Conservation (phyloP, 2,329 filamentous ascomycete species). For the Ambrosiella beaveri region DNA sequence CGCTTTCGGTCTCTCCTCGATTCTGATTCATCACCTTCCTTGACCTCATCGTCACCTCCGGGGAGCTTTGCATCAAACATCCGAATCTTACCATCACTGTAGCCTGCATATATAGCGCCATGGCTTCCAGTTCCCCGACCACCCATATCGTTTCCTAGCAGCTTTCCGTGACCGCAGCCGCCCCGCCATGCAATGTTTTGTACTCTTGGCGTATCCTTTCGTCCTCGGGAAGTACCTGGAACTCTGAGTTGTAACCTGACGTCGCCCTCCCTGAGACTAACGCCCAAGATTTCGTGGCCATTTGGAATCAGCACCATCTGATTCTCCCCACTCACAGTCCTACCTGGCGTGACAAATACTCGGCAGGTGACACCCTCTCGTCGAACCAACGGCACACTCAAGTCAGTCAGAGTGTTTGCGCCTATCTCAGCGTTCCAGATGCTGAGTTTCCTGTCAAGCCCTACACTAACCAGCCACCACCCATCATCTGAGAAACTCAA, state of each 20-base stretch:
- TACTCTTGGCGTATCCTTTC: conserved; percentile 29
- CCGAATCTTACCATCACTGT: conserved; percentile 68
- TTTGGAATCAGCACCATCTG: conserved; percentile 71
- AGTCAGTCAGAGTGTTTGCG: conserved; percentile 71
- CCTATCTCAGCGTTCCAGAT: conserved; percentile 74
- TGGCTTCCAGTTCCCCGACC: conserved; percentile 27
- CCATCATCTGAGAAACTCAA: conserved; percentile 73
- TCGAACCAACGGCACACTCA: conserved; percentile 45
- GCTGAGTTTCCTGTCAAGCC: conserved; percentile 67
- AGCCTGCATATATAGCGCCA: conserved; percentile 56
- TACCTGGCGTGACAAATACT: conserved; percentile 36
- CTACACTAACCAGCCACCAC: conserved; percentile 56
- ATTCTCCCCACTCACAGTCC: conserved; percentile 35
- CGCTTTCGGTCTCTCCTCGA: conserved; percentile 23
- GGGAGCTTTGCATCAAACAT: conserved; percentile 52
- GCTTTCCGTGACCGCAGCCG: conserved; percentile 39
- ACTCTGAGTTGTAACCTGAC: conserved; percentile 54
- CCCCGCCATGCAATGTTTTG: conserved; percentile 60
- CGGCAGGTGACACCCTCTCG: background rate
- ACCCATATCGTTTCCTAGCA: conserved; percentile 42
- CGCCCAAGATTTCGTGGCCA: conserved; percentile 59
- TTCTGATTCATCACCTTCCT: conserved; percentile 24
- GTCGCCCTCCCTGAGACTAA: conserved; percentile 62
- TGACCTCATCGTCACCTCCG: conserved; percentile 27
- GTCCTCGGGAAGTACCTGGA: conserved; percentile 19